Base-by-base conservation (phyloP, 495 filamentous ascomycete genomes). In the Jackrogersella minutella region DNA sequence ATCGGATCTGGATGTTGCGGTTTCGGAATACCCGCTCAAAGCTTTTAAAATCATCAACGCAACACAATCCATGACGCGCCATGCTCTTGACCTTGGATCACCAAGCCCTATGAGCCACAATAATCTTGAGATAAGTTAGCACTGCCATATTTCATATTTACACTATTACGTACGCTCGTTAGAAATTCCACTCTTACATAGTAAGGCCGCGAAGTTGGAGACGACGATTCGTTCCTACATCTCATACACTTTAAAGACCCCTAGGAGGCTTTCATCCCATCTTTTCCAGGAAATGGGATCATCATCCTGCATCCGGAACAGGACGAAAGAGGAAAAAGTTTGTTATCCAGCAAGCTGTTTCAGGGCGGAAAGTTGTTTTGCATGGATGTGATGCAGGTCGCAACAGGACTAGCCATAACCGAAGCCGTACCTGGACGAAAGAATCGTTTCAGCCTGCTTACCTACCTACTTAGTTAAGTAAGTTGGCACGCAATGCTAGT, bases 371-470 rank as follows among this genome's bases (percentile, higher is more conserved):
- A 33, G 33, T 14, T 40, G 56, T 55, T 50, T 40, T 60, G 34
- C 63, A 66, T 66, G 63, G 66, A 62, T 69, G 47, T 53, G 51
- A 61, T 58, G 52, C 61, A 69, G 36, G 61, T 62, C 37, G 36
- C 36, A 47, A 47, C 39, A 52, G 22, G 33, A 50, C 43, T 62
- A 65, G 51, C 41, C 50, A 58, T 31, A 49, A 53, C 26, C 43
- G 30, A 40, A 58, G 52, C 52, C 52, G 26, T 30, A 7, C 26
- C 43, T 53, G 37, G 33, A 46, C 36, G 16, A 31, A 33, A 49
- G 21, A 36, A 43, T 53, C 43, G 64, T 68, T 62, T 62, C 64
- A 68, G 30, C 21, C 30, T 26, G 21, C 41, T 22, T 39, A 31
- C 28, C 41, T 47, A 53, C 14, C 44, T 52, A 58, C 58, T 26